Conservation (phyloP, 495 filamentous ascomycete species). For the Penicillium alfredii region DNA sequence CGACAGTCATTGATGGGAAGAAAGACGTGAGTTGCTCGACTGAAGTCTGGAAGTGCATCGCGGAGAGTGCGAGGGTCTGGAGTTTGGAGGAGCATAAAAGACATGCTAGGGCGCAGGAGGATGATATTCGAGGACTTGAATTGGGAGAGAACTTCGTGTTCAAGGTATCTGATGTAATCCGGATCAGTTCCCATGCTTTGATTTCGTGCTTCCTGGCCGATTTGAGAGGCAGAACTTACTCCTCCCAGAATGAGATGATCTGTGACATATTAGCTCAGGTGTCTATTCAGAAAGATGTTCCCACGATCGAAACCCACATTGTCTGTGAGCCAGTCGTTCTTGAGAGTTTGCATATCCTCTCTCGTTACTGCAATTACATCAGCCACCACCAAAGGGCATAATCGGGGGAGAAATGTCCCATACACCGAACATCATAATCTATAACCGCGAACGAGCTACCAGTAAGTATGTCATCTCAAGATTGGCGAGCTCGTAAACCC, state of each 20-base stretch:
- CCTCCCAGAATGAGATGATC: constrained; percentile 94
- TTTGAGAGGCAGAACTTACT: constrained; percentile 50
- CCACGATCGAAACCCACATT: constrained; percentile 56
- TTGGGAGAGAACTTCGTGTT: constrained; percentile 73
- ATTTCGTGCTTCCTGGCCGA: background rate
- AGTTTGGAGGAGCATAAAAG: constrained; percentile 85
- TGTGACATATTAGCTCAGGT: constrained; percentile 19
- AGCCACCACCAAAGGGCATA: constrained; percentile 3
- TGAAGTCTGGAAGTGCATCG: constrained; percentile 57
- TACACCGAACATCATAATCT: constrained; percentile 70
- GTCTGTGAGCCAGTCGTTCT: constrained; percentile 96
- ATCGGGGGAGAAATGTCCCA: constrained; percentile 15
- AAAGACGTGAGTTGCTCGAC: constrained; percentile 85
- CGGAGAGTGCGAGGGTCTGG: constrained; percentile 64
- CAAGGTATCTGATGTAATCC: constrained; percentile 61
- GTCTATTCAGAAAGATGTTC: constrained; percentile 3
- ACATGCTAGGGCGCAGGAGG: constrained; percentile 88
- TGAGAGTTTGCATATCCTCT: constrained; percentile 82
- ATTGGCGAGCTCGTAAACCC: background rate
- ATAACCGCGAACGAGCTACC: constrained; percentile 4
- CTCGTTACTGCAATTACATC: constrained; percentile 53
- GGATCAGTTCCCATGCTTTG: constrained; percentile 8
- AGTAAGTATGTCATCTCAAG: constrained; percentile 9
- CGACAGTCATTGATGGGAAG: constrained; percentile 89
- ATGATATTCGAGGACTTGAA: constrained; percentile 79